Base-by-base conservation (phyloP, 805 yeast species). In the Candida ovalis region DNA sequence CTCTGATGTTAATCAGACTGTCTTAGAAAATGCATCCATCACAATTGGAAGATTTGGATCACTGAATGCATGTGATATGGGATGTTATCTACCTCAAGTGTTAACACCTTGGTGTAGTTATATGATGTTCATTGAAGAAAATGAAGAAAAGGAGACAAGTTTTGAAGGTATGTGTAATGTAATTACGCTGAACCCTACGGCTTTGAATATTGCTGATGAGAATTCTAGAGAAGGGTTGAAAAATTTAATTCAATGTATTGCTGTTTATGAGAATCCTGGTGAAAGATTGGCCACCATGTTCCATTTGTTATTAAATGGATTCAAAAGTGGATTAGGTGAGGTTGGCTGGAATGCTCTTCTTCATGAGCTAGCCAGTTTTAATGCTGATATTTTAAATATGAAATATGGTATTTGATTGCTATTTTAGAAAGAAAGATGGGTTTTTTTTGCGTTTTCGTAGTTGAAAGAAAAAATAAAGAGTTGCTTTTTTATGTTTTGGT, bases 141-240 rank as follows among this genome's bases (percentile, higher is more conserved):
- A 90, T 49, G 86, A 83, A 45, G 99, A 94, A 65, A 94, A 94
- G 68, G 96, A 88, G 53, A 77, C 90, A 10, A 85, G 96, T 1
- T 88, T 86, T 62, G 75, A 76, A 56, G 99, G 99, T 2, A 86
- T 94, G 81, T 76, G 90, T 61, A 78, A 77, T 47, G 77, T 82
- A 27, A 71, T 92, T 17, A 73, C 75, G 33, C 63, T 68, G n/a
- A 83, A 85, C 59, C 96, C 96, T 2, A 74, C 76, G 30, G 86
- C 82, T 0, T 68, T 88, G 41, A 52, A 60, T 27, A 75, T 79
- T 0, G 63, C 69, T 28, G 78, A 72, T 51, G 66, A 66, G 17
- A 72, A 72, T 45, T 79, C 78, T 9, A 70, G 69, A 52, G 66
- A 68, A 56, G 71, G 76, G 41, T 66, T 86, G 46, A 72, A 78